phyloP scores from a whole-genome alignment of 805 yeast species.

The Cyberlindnera lachancei region DNA sequence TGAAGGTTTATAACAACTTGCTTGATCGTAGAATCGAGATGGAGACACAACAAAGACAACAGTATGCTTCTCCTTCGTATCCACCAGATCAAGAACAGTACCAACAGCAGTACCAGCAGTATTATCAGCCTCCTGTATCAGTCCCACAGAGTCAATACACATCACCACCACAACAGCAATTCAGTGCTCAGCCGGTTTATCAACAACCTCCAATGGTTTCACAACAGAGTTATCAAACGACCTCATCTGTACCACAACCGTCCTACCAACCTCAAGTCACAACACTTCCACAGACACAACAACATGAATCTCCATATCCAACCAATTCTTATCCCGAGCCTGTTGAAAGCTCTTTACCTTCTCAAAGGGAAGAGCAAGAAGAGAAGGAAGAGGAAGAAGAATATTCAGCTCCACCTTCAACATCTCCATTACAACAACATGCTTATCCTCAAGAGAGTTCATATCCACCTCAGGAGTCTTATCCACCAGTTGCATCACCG shows the following conservation, averaged over 20 bases:
- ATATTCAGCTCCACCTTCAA: constrained; percentile 16
- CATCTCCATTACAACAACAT: constrained; percentile 1
- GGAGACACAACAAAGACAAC: constrained; percentile 22
- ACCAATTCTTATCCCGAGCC: constrained; percentile 8
- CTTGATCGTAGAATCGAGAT: constrained; percentile 49
- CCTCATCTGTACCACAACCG: constrained; percentile 2
- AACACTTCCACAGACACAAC: constrained; percentile 1
- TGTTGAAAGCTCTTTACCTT: too few relatives aligned
- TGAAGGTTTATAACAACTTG: constrained; percentile 67
- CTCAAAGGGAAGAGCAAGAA: too few relatives aligned
- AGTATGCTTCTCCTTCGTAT: constrained; percentile 6
- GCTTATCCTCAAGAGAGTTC: neutral
- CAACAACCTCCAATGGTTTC: constrained; percentile 1
- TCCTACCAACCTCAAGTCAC: constrained; percentile 2
- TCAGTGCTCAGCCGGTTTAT: constrained; percentile 1
- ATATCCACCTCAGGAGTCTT: neutral
- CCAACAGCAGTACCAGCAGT: constrained; percentile 5
- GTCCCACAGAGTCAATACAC: constrained; percentile 4
- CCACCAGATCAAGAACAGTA: constrained; percentile 8
- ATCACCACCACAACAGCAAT: constrained; percentile 4
- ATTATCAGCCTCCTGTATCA: constrained; percentile 1
- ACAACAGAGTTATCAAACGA: constrained; percentile 5
- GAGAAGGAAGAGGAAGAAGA: constrained; percentile 15
- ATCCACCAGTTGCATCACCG: too few relatives aligned
- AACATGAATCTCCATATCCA: constrained; percentile 9